Base-by-base conservation (phyloP, 352 stramenopile genomes). In the Phytophthora multivora region DNA sequence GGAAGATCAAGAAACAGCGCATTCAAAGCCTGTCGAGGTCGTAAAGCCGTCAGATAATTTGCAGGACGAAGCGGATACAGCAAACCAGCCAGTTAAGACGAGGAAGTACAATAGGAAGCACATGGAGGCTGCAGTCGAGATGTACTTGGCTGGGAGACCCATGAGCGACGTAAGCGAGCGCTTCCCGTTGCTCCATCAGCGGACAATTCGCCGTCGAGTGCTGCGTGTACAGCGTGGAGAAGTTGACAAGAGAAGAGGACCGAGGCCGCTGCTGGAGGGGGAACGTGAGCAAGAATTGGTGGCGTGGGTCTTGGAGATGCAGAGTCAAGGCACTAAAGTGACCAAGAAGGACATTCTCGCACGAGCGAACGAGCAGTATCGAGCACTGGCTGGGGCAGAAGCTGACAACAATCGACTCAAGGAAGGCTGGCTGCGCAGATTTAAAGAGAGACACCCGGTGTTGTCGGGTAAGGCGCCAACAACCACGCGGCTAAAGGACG, bases 101-200 rank as follows among this genome's bases (percentile, higher is more conserved):
- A 61, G 59, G 38, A 67, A 64, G 31, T 69, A 69, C 39, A 63
- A 64, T 26, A 10, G 15, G 5, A 69, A 69, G 15, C 53, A 69
- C 40, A 69, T 69, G 61, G 55, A 63, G 31, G 61, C 61, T n/a
- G 61, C 61, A 3, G 61, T 69, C 10, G 61, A 52, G 38, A 69
- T 69, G 61, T 59, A 45, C 30, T 30, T 69, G 40, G 52, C 61
- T 41, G 61, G 61, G 10, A 31, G 47, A 10, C 19, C 61, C 10
- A 69, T 69, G 53, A 53, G 49, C 12, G 53, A 69, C 0, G 61
- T 69, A 8, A 46, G 19, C 2, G 46, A 64, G 19, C 61, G 33
- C 1, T 69, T 69, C 53, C 61, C 61, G 13, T 30, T 64, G 47
- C 26, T 69, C 18, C 61, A 59, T 28, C 39, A 69, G 33, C 61